phyloP scores from a whole-genome alignment of 139 green algal genomes.

The Coccomyxa sp. region DNA sequence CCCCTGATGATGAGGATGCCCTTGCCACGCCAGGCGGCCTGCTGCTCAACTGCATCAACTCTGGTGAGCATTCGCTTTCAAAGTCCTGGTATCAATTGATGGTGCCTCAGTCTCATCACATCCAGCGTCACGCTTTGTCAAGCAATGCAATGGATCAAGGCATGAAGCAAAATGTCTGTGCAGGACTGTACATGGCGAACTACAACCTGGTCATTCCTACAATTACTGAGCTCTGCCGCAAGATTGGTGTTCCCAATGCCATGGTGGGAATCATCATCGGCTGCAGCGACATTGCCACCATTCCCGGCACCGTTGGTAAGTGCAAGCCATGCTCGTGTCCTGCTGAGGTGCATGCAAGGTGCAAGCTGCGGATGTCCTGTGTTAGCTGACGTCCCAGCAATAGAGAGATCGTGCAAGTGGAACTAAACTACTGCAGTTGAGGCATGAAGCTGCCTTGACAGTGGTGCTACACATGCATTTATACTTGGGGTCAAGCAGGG shows the following conservation, averaged over 20 bases:
- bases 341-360: not conserved
- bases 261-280: conserved; percentile 21
- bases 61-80: not conserved
- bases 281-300: conserved; percentile 28
- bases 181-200: conserved; percentile 46
- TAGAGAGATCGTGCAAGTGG: too few species aligned
- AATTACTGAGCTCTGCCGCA: conserved; percentile 13
- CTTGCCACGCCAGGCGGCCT: conserved; percentile 21
- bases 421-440: too few species aligned
- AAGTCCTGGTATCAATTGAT: too few species aligned
- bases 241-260: conserved; percentile 17
- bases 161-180: too few species aligned
- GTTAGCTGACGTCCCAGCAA: too few species aligned
- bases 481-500: too few species aligned
- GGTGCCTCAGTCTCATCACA: too few species aligned
- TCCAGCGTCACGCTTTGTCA: too few species aligned
- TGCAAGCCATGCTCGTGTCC: not conserved
- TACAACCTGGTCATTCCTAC: conserved; percentile 45
- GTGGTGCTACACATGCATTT: too few species aligned
- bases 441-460: too few species aligned
- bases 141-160: too few species aligned
- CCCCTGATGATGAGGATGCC: conserved; percentile 19
- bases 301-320: conserved; percentile 23
- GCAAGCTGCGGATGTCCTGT: not conserved
- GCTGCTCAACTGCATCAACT: conserved; percentile 35